Percentiles rank a stretch among this genome's conserved stretches.
phyloP scores from a whole-genome alignment of 164 flowering plant genomes.

The Nymphaea thermarum region DNA sequence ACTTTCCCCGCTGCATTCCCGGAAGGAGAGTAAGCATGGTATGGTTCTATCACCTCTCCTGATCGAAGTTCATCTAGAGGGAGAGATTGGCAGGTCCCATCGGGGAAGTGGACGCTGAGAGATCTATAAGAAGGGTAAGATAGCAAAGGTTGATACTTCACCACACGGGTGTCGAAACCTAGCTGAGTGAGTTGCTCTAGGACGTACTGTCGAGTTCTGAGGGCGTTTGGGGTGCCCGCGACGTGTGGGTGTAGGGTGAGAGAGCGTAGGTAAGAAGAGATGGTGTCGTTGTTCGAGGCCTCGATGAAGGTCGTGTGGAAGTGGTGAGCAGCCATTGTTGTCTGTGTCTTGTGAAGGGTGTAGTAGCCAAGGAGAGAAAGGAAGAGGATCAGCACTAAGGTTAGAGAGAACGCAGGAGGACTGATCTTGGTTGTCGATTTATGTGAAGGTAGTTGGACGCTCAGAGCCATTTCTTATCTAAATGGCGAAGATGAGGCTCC shows the following conservation, averaged over 20 bases:
- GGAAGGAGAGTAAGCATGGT: conserved; percentile 89
- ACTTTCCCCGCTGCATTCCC: conserved; percentile 39
- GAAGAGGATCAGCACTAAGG: conserved; percentile 5
- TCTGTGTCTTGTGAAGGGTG: conserved; percentile 9
- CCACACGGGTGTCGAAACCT: conserved; percentile 30
- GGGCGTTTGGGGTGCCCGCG: conserved; percentile 56
- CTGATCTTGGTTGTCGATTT: background rate
- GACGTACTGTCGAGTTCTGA: conserved; percentile 29
- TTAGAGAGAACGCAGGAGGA: background rate
- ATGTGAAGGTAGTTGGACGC: background rate
- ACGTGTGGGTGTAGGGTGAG: conserved; percentile 79
- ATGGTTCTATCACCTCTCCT: conserved; percentile 21
- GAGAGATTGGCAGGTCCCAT: conserved; percentile 22
- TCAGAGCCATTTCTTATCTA: background rate
- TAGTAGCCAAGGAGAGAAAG: conserved; percentile 15
- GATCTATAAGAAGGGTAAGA: conserved; percentile 55
- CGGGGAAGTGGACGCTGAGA: conserved; percentile 29
- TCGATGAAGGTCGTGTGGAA: conserved; percentile 43
- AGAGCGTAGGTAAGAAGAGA: conserved; percentile 57
- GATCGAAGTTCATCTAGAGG: conserved; percentile 9
- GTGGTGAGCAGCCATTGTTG: conserved; percentile 7
- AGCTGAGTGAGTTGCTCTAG: conserved; percentile 28
- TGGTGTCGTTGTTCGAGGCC: conserved; percentile 40
- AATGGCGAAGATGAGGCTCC: background rate
- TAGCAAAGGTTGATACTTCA: conserved; percentile 38